Evolutionary conservation across 495 filamentous ascomycete species (phyloP), one percentile per base, ranked within the genome.

Genomic region (Penicillium paxilli): DNA sequence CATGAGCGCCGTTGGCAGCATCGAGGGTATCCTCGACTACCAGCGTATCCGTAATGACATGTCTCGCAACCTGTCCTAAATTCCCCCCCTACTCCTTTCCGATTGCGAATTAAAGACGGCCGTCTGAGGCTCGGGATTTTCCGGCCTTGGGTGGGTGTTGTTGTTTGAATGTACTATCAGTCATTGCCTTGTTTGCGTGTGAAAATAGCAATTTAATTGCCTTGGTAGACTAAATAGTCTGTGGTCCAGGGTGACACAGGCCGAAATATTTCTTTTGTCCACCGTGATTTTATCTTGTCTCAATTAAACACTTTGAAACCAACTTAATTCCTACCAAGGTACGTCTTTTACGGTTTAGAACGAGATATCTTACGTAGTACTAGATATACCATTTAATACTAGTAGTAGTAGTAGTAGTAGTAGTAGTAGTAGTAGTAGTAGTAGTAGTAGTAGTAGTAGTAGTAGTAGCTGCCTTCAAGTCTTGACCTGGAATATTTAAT

Each of bases 11-110:
- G 86, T 98, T 47, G 94, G 94, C 50, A 86, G 83, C 72, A 89
- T 98, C 67, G 93, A 98, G 80, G 95, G 89, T 61, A 72, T 88
- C 66, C 69, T 96, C 54, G 92, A 97, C 75, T 98, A 98, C 79
- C 78, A 91, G 65, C 79, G 94, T 57, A 84, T 98, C 62, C 79
- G 95, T 56, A 83, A 82, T 63, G 92, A 96, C 71, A 98, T 96
- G 86, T 89, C 80, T 75, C 86, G 93, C 70, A 96, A 92, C 76
- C 67, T 78, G 51, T 83, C 65, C 51, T 76, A 70, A 66, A 40
- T 54, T 61, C 21, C 32, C 35, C 51, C 40, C n/a, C n/a, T n/a
- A n/a, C n/a, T n/a, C n/a, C 16, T 49, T 44, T 57, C 48, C 32
- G 44, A 54, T 55, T 58, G 60, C 58, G 61, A 57, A 54, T 62